phyloP scores from a whole-genome alignment of 2,329 filamentous ascomycete species.

The Xylariaceae sp. region DNA sequence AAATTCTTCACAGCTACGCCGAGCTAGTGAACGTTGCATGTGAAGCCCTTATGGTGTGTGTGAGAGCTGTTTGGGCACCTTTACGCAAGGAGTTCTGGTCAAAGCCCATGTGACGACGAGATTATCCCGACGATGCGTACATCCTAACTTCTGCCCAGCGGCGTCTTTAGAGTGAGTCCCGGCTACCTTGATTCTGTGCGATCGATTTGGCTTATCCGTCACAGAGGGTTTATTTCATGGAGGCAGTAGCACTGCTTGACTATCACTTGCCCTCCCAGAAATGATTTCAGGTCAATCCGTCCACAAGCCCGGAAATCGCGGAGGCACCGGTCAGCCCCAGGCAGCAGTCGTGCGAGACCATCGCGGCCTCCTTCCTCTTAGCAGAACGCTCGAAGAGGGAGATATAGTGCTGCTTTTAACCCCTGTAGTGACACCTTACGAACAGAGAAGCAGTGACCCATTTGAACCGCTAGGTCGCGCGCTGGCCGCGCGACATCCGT shows the following conservation, averaged over 20 bases:
- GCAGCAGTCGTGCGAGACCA: constrained; percentile 26
- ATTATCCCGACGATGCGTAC: constrained; percentile 15
- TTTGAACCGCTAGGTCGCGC: constrained; percentile 66
- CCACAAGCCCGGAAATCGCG: constrained; percentile 26
- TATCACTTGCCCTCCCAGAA: constrained; percentile 23
- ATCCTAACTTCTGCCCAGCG: constrained; percentile 13
- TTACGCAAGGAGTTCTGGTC: background rate
- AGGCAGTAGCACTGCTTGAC: constrained; percentile 21
- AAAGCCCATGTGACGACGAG: constrained; percentile 5
- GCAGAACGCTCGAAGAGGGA: constrained; percentile 40
- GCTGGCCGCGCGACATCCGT: constrained; percentile 53
- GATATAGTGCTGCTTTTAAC: constrained; percentile 59
- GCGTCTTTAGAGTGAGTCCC: constrained; percentile 11
- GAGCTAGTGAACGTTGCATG: too few relatives aligned
- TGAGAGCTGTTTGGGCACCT: background rate
- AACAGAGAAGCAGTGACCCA: constrained; percentile 51
- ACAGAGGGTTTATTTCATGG: constrained; percentile 19
- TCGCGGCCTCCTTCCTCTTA: constrained; percentile 42
- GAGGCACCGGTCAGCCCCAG: constrained; percentile 26
- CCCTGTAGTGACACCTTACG: constrained; percentile 45
- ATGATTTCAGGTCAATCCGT: constrained; percentile 29
- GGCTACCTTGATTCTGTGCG: background rate
- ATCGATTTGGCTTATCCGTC: constrained; percentile 6
- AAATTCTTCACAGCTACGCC: too few relatives aligned
- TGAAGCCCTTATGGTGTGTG: constrained; percentile 1